These are phyloP conservation scores for Aquilaria agallochum DNA, from an alignment of 441 rosid genomes.

Conservation along the genomic window DNA sequence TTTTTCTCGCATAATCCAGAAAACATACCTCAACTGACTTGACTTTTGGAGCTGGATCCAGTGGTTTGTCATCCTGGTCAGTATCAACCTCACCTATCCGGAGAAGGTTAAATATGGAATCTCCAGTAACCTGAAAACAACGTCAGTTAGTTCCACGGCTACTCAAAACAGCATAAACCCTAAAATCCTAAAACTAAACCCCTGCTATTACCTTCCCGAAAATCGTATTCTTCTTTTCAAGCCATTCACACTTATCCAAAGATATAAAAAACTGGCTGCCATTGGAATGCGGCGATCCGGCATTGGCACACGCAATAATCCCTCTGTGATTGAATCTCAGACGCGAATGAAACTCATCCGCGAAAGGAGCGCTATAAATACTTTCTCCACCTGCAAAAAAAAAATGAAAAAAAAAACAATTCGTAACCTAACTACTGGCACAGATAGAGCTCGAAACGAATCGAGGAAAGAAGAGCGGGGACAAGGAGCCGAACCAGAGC, in stretches of 20 bases:
- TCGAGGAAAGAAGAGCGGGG: background rate
- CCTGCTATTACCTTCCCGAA: constrained; percentile 68
- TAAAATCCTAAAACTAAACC: background rate
- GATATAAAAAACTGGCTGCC: constrained; percentile 94
- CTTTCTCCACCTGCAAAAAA: constrained; percentile 71
- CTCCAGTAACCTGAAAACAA: constrained; percentile 67
- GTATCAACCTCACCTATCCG: constrained; percentile 78
- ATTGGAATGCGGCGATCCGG: constrained; percentile 73
- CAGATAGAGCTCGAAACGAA: too few species aligned
- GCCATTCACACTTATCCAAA: constrained; percentile 92
- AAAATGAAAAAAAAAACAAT: background rate
- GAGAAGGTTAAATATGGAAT: constrained; percentile 78
- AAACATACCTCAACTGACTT: constrained; percentile 69
- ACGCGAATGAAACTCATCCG: constrained; percentile 87
- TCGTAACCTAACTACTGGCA: background rate
- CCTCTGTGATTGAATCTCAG: constrained; percentile 90
- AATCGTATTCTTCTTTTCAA: constrained; percentile 74
- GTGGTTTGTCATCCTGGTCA: constrained; percentile 61
- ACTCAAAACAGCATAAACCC: constrained; percentile 6
- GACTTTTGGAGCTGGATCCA: constrained; percentile 77
- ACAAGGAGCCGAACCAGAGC: constrained; percentile 44
- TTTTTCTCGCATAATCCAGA: background rate
- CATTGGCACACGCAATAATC: constrained; percentile 88
- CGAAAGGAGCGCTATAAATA: constrained; percentile 64
- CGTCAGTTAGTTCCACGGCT: constrained; percentile 5